Percentiles rank a stretch among this genome's conserved stretches.
Evolutionary conservation across 176 grass and related monocot species (phyloP).

Genomic region (Aegilops speltoides): DNA sequence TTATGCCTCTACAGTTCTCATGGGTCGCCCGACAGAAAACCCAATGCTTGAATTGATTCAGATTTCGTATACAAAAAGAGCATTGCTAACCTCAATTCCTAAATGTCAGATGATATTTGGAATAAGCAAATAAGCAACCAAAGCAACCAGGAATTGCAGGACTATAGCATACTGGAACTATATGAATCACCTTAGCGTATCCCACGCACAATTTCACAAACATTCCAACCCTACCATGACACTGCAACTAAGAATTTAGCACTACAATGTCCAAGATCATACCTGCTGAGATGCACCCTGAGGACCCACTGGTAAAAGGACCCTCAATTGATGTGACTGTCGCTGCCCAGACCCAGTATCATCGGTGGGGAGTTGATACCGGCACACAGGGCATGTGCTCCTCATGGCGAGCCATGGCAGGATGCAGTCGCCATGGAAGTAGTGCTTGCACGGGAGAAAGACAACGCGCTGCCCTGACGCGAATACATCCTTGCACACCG

Average conservation of each 20-base stretch:
- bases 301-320: background rate
- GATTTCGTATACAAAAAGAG: background rate
- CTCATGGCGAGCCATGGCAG: conserved; percentile 58
- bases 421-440: conserved; percentile 69
- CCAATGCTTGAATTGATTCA: background rate
- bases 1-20: conserved; percentile 4
- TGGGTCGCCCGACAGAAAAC: background rate
- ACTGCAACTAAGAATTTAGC: background rate
- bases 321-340: background rate
- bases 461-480: background rate
- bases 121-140: background rate
- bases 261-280: conserved; percentile 8
- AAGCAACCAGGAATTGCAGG: background rate
- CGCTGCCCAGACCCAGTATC: conserved; percentile 33
- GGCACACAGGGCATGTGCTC: conserved; percentile 73
- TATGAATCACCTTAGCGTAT: background rate
- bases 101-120: background rate
- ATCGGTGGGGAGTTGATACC: conserved; percentile 53
- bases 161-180: background rate
- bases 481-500: conserved; percentile 69
- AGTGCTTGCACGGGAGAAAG: conserved; percentile 63
- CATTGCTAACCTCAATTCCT: background rate
- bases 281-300: conserved; percentile 18
- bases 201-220: background rate
- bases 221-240: background rate